A percentile compares a stretch with the other conserved stretches of the same genome.
phyloP scores from a whole-genome alignment of 1,284 basidiomycete genomes.

The Apiotrichum brassicae region DNA sequence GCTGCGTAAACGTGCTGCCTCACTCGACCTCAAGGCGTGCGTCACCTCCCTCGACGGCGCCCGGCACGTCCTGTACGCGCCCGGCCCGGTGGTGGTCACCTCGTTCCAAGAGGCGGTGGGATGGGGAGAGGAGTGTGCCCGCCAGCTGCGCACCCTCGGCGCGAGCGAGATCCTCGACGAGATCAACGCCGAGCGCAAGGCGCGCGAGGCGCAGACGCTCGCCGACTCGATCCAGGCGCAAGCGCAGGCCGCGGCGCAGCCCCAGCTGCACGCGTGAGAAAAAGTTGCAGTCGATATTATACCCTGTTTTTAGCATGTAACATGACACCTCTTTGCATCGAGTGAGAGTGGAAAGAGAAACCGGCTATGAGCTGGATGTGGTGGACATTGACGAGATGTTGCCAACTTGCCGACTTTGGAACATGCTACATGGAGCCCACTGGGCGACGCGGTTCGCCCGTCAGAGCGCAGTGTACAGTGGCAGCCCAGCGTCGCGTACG shows the following conservation, averaged over 20 bases:
- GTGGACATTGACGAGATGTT: no score
- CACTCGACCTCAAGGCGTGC: slow-evolving; percentile 64
- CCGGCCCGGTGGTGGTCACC: slow-evolving; percentile 55
- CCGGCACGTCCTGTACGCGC: slow-evolving; percentile 61
- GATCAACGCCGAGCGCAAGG: slow-evolving; percentile 62
- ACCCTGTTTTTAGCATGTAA: no score
- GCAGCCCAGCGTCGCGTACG: no score
- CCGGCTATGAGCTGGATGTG: no score
- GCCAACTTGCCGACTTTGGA: no score
- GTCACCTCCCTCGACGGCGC: slow-evolving; percentile 71
- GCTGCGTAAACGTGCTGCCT: slow-evolving; percentile 31
- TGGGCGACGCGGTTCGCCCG: no score
- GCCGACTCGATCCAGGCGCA: not conserved
- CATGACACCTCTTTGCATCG: no score
- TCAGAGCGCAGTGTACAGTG: no score
- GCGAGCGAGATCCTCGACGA: slow-evolving; percentile 71
- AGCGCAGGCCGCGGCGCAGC: not conserved
- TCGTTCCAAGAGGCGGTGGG: slow-evolving; percentile 58
- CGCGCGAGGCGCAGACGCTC: slow-evolving; percentile 52
- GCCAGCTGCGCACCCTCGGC: slow-evolving; percentile 59
- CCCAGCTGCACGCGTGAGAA: not conserved
- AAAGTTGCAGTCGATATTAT: not conserved
- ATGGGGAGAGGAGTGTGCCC: slow-evolving; percentile 62
- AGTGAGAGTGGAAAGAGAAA: no score
- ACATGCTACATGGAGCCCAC: no score